Evolutionary conservation across 257 asterid species (phyloP), one percentile per base, ranked within the genome.

Genomic region (Solanum ossicruentum): DNA sequence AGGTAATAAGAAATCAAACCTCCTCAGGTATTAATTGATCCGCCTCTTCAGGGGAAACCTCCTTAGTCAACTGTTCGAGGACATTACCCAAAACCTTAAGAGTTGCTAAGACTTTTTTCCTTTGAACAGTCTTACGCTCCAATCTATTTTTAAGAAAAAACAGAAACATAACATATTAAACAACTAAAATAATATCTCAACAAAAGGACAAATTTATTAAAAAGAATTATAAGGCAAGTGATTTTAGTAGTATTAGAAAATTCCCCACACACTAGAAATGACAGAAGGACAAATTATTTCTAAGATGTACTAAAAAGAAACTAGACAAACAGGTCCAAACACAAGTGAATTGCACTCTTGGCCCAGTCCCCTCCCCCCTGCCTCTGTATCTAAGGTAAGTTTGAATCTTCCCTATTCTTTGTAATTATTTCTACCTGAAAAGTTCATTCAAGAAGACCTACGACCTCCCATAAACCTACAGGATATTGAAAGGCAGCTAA

Each of bases 11-110:
- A 84, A 58, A 65, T 45, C 84, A 85, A 79, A 96, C 99, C 98
- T 96, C 99, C 18, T 90, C 93, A 11, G 99, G 95, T 86, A 96
- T 91, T 90, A 96, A 91, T 85, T 93, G 92, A 41, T 89, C 97
- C 85, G 98, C 99, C 90, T 96, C 99, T 91, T 96, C 99, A 63
- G 98, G 98, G 63, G 98, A 92, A 77, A 95, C 89, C 75, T 95
- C 99, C 89, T 93, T 92, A 83, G 91, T 91, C 88, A 96, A 88
- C 89, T 95, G 98, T 88, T 89, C 95, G 70, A 96, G 88, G 82
- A 96, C 98, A 88, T 87, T 90, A 70, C 98, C 98, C 84, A 96
- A 89, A 84, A 96, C 95, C 90, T 93, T 96, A 63, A 96, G 98
- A 83, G 99, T 96, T 17, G 94, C 98, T 92, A 93, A 92, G 86